phyloP scores from a whole-genome alignment of 345 rosid species.

The Streptanthus diversifolius region DNA sequence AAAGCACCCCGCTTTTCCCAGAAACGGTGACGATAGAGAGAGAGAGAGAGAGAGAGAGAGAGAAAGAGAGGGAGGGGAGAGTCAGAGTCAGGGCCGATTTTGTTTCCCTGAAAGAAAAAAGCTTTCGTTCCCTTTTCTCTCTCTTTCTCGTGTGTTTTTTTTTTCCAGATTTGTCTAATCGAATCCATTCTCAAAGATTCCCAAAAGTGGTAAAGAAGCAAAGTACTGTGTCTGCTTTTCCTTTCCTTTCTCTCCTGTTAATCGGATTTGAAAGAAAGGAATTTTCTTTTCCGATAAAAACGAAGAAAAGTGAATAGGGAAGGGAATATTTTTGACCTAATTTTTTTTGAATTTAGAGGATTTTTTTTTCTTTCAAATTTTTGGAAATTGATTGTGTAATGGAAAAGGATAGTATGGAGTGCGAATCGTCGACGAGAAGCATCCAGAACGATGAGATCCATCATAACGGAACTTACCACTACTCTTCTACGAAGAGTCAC shows the following conservation, averaged over 20 bases:
- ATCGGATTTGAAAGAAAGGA: slow-evolving; percentile 28
- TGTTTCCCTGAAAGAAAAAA: slow-evolving; percentile 26
- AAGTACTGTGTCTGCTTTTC: slow-evolving; percentile 6
- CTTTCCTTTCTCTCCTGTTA: neutral
- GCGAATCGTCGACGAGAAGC: slow-evolving; percentile 62
- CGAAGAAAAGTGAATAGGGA: neutral
- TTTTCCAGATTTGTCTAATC: slow-evolving; percentile 22
- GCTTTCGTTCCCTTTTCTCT: neutral
- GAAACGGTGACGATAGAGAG: slow-evolving; percentile 31
- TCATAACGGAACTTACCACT: slow-evolving; percentile 45
- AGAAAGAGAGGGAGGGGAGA: neutral
- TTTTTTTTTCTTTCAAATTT: neutral
- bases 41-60: slow-evolving; percentile 15
- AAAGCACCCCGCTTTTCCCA: slow-evolving; percentile 37
- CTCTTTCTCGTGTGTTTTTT: neutral
- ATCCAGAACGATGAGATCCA: slow-evolving; percentile 71
- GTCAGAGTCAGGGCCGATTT: slow-evolving; percentile 27
- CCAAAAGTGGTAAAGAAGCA: slow-evolving; percentile 33
- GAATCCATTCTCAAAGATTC: slow-evolving; percentile 26
- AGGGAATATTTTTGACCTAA: neutral
- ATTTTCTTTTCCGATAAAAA: neutral
- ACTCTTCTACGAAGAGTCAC: slow-evolving; percentile 57
- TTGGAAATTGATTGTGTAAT: slow-evolving; percentile 30
- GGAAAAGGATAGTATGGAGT: slow-evolving; percentile 82
- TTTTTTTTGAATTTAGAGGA: slow-evolving; percentile 21